Conservation (phyloP, 2,329 filamentous ascomycete genomes). For the Pezicula neosporulosa region DNA sequence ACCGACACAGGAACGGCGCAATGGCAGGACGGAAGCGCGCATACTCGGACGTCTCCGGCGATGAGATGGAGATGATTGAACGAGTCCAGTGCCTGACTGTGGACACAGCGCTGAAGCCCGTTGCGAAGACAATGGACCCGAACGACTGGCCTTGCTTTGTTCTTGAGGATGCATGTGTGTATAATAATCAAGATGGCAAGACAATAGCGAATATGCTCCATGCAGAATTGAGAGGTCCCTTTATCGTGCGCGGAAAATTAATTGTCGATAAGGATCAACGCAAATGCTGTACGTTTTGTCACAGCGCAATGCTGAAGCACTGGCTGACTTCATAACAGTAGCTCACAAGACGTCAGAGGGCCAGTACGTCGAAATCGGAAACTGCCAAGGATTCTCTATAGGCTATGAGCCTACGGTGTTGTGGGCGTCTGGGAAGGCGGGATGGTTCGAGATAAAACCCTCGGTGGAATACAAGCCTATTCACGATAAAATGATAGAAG, state of each 20-base stretch:
- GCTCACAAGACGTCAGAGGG: conserved; percentile 20
- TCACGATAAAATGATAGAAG: conserved; percentile 58
- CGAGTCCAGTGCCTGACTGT: conserved; percentile 19
- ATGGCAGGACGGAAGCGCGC: neutral
- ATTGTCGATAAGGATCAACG: conserved; percentile 44
- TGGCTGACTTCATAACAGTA: conserved; percentile 27
- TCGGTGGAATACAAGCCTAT: conserved; percentile 51
- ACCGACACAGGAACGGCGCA: neutral
- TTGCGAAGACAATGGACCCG: conserved; percentile 29
- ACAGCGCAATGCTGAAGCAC: neutral
- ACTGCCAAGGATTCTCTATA: conserved; percentile 48
- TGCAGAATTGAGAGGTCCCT: conserved; percentile 56
- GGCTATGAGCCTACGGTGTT: conserved; percentile 53
- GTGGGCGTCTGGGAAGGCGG: conserved; percentile 62
- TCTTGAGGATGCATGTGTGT: conserved; percentile 58
- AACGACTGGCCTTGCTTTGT: conserved; percentile 61
- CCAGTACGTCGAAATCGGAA: conserved; percentile 51
- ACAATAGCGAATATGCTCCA: conserved; percentile 58
- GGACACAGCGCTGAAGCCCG: conserved; percentile 2
- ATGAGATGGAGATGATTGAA: neutral
- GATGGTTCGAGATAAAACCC: conserved; percentile 67
- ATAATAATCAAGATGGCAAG: conserved; percentile 45
- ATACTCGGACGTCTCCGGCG: conserved; percentile 1
- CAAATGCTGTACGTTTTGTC: conserved; percentile 33
- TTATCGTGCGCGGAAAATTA: conserved; percentile 57